Percentiles rank a stretch among this genome's conserved stretches.
Evolutionary conservation across 1,284 basidiomycete genomes (phyloP).

Genomic region (Moniliophthora roreri): DNA sequence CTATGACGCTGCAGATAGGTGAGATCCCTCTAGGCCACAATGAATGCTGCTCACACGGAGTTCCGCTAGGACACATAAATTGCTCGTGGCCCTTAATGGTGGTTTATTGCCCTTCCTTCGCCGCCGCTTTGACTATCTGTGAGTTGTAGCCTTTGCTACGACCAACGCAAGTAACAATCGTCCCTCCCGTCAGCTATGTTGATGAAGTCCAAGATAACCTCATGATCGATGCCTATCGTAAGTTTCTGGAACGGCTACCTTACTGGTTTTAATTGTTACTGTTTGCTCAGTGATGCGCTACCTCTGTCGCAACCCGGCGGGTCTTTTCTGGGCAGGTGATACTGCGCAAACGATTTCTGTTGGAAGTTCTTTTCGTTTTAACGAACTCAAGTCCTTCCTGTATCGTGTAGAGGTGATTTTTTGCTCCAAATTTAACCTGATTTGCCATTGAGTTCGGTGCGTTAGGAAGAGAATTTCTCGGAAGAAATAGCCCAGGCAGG

Average conservation of each 20-base stretch:
- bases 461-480: conserved; percentile 11
- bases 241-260: conserved; percentile 16
- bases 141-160: conserved; percentile 17
- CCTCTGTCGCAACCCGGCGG: conserved; percentile 62
- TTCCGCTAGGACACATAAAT: conserved; percentile 54
- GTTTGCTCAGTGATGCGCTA: conserved; percentile 50
- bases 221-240: conserved; percentile 63
- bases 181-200: conserved; percentile 63
- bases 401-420: conserved; percentile 52
- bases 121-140: conserved; percentile 58
- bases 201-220: conserved; percentile 77
- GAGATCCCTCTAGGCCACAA: conserved; percentile 5
- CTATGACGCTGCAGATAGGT: conserved; percentile 67
- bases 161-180: too few species aligned
- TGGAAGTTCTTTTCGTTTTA: conserved; percentile 71
- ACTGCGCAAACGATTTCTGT: conserved; percentile 76
- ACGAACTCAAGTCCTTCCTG: conserved; percentile 69
- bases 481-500: neutral
- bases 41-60: too few species aligned
- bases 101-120: conserved; percentile 30
- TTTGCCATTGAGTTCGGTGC: neutral
- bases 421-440: neutral
- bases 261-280: neutral
- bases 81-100: conserved; percentile 40
- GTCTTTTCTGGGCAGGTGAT: conserved; percentile 78